Base-by-base conservation (phyloP, 73 alveolate genomes). In the Halteria grandinella region DNA sequence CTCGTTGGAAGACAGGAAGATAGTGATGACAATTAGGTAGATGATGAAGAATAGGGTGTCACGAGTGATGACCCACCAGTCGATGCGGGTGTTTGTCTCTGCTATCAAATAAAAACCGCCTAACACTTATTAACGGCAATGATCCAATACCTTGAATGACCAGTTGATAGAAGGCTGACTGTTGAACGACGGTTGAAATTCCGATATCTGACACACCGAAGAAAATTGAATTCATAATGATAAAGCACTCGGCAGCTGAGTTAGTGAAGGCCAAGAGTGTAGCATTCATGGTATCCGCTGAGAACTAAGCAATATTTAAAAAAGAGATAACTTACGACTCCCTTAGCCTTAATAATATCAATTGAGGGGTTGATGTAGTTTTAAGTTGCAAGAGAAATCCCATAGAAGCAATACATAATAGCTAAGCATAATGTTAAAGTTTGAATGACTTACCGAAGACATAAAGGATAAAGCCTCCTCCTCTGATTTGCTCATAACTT, bases 21-120 rank as follows among this genome's bases (percentile, higher is more conserved):
- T 73, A 3, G 87, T 43, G 54, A 83, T 54, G 10, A 59, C 73
- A 0, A 54, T 32, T 33, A 74, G 49, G 66, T 83, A 83, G 47
- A 73, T 15, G 12, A 83, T 53, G 15, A 83, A 31, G 45, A 64
- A 73, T 1, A 83, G 24, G 7, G 92, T 83, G 74, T 83, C 92
- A 73, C 92, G 74, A 12, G 87, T 58, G 47, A 73, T 73, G 43
- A 74, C 74, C 92, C 92, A 83, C 92, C 92, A 83, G 55, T 83
- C 92, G 1, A 83, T 74, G 48, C 84, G 64, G 6, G 92, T 83
- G 1, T 66, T 66, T 24, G 27, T 45, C 21, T 83, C 87, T 15
- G 92, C 82, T 4, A 73, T 29, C 54, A 52, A 0, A 53, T 83
- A 83, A 31, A 73, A 73, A 40, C n/a, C n/a, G n/a, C n/a, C n/a